A percentile compares a stretch with the other conserved stretches of the same genome.
These are phyloP conservation scores for Zostera marina DNA, from an alignment of 116 monocot genomes.

Conservation along the genomic window DNA sequence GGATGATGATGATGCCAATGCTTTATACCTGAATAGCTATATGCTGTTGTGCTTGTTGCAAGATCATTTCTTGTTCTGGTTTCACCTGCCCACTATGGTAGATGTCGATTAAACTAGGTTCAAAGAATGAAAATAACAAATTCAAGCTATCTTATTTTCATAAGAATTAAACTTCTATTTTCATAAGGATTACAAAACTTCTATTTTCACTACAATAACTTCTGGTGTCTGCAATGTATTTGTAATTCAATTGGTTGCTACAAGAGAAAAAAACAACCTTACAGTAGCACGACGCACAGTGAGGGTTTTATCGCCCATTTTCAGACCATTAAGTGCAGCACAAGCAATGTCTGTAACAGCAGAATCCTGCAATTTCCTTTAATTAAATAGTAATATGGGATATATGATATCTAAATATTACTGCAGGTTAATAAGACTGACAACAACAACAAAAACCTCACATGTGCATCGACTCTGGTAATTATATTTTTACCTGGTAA, in stretches of 20 bases:
- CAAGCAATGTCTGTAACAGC: slow-evolving; percentile 51
- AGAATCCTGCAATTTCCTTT: slow-evolving; percentile 20
- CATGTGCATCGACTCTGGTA: not conserved
- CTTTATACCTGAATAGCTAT: slow-evolving; percentile 26
- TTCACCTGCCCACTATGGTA: slow-evolving; percentile 24
- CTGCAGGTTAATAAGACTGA: not conserved
- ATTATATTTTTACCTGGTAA: slow-evolving; percentile 22
- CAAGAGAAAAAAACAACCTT: slow-evolving; percentile 11
- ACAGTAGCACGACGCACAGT: slow-evolving; percentile 51
- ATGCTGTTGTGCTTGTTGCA: slow-evolving; percentile 57
- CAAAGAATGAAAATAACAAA: not conserved
- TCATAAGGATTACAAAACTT: no score
- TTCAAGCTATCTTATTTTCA: no score
- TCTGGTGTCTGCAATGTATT: no score
- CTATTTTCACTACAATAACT: no score
- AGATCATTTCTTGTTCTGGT: slow-evolving; percentile 45
- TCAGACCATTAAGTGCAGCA: slow-evolving; percentile 58
- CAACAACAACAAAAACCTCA: not conserved
- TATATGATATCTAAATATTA: not conserved
- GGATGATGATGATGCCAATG: not conserved
- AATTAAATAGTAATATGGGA: not conserved
- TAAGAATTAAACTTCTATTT: no score
- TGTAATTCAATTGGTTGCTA: not conserved
- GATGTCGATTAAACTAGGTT: not conserved
- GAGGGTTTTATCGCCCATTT: slow-evolving; percentile 61